Percentiles rank a stretch among this genome's conserved stretches.
phyloP scores from a whole-genome alignment of 805 yeast species.

The Metschnikowia cubensis region DNA sequence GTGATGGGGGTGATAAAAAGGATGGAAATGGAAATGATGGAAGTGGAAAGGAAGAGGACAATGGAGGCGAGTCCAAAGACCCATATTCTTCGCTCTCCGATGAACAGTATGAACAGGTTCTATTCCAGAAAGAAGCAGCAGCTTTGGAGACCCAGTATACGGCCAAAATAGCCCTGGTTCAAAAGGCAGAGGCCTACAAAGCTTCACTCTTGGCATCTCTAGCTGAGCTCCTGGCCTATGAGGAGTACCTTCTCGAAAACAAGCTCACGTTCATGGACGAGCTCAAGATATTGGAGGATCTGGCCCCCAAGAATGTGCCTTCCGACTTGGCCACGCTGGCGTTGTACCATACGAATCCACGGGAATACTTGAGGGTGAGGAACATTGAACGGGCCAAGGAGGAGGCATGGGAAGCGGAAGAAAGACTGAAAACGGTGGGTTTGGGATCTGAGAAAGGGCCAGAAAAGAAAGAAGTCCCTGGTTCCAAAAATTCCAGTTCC shows the following conservation, averaged over 20 bases:
- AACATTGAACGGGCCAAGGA: conserved; percentile 37
- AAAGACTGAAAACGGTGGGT: conserved; percentile 12
- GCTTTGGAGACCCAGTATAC: conserved; percentile 21
- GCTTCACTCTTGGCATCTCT: conserved; percentile 21
- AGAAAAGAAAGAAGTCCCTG: too few species aligned
- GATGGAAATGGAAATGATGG: too few species aligned
- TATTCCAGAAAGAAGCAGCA: conserved; percentile 17
- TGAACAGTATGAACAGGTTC: conserved; percentile 27
- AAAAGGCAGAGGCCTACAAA: conserved; percentile 20
- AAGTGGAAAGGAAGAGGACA: not conserved
- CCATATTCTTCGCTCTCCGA: conserved; percentile 11
- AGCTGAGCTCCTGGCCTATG: conserved; percentile 29
- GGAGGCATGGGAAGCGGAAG: conserved; percentile 38
- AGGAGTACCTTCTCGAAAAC: conserved; percentile 33
- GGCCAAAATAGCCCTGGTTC: conserved; percentile 7
- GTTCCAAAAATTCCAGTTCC: not conserved
- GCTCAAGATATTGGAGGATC: conserved; percentile 22
- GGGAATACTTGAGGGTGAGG: conserved; percentile 42
- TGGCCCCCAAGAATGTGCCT: conserved; percentile 1
- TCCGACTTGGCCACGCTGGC: conserved; percentile 6
- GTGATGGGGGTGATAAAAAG: too few species aligned
- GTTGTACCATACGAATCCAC: conserved; percentile 40
- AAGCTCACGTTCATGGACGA: conserved; percentile 34
- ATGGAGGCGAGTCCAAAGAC: conserved; percentile 1
- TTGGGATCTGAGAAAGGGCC: too few species aligned